Evolutionary conservation across 495 filamentous ascomycete genomes (phyloP).

Genomic region (Aspergillus carlsbadensis): DNA sequence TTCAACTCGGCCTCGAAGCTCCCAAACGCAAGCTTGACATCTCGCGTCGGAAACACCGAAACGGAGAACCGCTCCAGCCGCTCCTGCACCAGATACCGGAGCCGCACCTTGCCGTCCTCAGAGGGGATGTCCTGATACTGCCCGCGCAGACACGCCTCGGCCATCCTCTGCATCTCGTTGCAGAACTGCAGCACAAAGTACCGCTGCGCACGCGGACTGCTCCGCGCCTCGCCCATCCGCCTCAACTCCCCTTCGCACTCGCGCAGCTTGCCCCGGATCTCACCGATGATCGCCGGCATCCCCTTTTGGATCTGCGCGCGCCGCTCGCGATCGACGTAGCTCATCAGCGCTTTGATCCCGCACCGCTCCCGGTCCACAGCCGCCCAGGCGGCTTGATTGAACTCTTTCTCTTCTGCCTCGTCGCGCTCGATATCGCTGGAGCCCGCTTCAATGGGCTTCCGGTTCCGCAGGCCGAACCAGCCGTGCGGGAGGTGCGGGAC

Average conservation of each 20-base stretch:
- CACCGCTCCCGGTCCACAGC: not conserved
- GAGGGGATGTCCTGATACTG: slow-evolving; percentile 2
- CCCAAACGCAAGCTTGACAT: too few relatives aligned
- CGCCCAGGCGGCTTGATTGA: not conserved
- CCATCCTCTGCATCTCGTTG: slow-evolving; percentile 9
- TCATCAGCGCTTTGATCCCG: slow-evolving; percentile 3
- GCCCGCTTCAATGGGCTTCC: not conserved
- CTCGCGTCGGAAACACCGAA: too few relatives aligned
- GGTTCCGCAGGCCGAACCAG: slow-evolving; percentile 7
- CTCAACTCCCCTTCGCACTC: not conserved
- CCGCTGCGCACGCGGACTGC: not conserved
- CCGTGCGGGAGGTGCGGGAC: slow-evolving; percentile 3
- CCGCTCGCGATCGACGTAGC: slow-evolving; percentile 3
- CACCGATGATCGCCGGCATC: slow-evolving; percentile 4
- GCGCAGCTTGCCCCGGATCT: not conserved
- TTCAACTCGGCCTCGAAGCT: too few relatives aligned
- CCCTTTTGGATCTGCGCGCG: slow-evolving; percentile 4
- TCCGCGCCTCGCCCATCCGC: slow-evolving; percentile 3
- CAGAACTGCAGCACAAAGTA: slow-evolving; percentile 1
- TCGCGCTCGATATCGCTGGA: not conserved
- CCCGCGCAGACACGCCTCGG: not conserved
- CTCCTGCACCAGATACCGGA: slow-evolving; percentile 2
- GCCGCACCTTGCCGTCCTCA: not conserved
- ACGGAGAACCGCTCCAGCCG: too few relatives aligned
- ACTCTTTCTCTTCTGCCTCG: not conserved